These are phyloP conservation scores for Phytophthora lateralis DNA, from an alignment of 352 stramenopile genomes.

Conservation along the genomic window DNA sequence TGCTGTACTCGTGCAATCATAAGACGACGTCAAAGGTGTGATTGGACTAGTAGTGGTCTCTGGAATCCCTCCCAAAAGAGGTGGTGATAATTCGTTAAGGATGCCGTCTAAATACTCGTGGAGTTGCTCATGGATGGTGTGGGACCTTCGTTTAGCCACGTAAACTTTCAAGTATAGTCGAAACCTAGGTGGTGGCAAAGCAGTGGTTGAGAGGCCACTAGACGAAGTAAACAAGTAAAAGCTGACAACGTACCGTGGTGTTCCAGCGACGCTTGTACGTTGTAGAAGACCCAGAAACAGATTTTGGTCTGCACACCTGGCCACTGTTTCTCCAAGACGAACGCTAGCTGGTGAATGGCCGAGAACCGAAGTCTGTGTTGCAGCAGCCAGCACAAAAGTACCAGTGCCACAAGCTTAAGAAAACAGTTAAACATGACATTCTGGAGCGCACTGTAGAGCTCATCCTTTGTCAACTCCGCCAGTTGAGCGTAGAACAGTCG, in stretches of 20 bases:
- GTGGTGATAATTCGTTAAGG: no score
- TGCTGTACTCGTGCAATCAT: neutral
- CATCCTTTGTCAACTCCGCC: conserved; percentile 13
- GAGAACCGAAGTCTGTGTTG: conserved; percentile 18
- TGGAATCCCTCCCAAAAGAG: no score
- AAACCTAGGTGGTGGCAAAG: neutral
- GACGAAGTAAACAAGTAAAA: neutral
- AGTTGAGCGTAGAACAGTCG: conserved; percentile 30
- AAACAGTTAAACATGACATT: conserved; percentile 29
- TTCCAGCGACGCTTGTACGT: conserved; percentile 28
- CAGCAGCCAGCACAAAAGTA: neutral
- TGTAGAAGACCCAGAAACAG: conserved; percentile 43
- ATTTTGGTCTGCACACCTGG: conserved; percentile 37
- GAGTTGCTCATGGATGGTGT: conserved; percentile 2
- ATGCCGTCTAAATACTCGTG: neutral
- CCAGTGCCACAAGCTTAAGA: conserved; percentile 15
- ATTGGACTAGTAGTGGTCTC: no score
- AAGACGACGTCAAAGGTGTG: neutral
- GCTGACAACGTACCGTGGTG: conserved; percentile 27
- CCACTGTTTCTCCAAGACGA: conserved; percentile 42
- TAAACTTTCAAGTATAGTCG: conserved; percentile 21
- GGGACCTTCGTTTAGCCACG: conserved; percentile 7
- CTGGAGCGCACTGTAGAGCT: conserved; percentile 17
- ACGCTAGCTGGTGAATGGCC: conserved; percentile 36
- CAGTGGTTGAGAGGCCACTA: neutral